Evolutionary conservation across 2,329 filamentous ascomycete genomes (phyloP), one percentile per base, ranked within the genome.

Genomic region (Dichotomopilus funicola): DNA sequence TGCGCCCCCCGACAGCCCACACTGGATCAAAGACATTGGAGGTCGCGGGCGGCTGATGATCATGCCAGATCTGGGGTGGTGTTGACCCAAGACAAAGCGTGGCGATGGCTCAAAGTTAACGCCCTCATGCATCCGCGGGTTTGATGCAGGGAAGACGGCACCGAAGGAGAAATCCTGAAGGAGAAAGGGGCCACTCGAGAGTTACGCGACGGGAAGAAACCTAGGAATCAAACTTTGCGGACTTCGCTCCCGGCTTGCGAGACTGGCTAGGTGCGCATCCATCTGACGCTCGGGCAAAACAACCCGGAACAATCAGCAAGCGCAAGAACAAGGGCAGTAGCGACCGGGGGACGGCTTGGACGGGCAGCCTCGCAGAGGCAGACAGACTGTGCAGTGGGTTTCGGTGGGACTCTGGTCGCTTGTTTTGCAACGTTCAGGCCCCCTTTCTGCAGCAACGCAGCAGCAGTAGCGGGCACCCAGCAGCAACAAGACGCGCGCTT

Each of bases 401-500:
- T 54, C 44, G 53, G 58, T 56, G 59, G 56, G 54, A 61, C 59
- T 34, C 50, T 43, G 53, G 54, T 59, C 60, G 60, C 61, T 62
- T 61, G 60, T 59, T 62, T 27, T 62, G 58, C 55, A 59, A 54
- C 55, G 44, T 57, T 53, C 52, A 59, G 61, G 44, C 51, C 53
- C 54, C 45, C 27, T 19, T 37, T 59, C 56, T 55, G 53, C 58
- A 58, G 36, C 57, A 36, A 50, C 19, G 19, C 19, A 27, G 19
- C 19, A 27, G 19, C 19, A 27, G 19, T 27, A 27, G 19, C 19
- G 19, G 19, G 19, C 19, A 27, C 19, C 19, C 19, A 27, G 19
- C 19, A 27, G 19, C 19, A 27, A 27, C 19, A 64, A 64, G 63
- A 64, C 63, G 63, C 63, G 63, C 63, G 63, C 63, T 64, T 64